Base-by-base conservation (phyloP, 2,329 filamentous ascomycete species). In the Cephalotrichum gorgonifer region DNA sequence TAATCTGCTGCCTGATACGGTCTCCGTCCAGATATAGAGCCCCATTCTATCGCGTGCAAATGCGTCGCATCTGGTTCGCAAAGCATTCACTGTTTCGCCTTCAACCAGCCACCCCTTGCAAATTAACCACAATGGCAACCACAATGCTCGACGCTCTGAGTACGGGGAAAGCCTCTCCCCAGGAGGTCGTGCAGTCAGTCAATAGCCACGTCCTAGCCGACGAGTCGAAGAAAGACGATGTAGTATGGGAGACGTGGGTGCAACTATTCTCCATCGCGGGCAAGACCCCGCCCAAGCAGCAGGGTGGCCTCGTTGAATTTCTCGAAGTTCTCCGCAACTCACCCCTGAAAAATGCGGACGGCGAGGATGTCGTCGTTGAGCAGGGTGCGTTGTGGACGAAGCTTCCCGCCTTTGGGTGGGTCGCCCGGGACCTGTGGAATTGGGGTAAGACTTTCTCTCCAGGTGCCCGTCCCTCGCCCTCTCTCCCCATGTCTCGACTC, bases 331-430 rank as follows among this genome's bases (percentile, higher is more conserved):
- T 58, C 30, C 54, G 45, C 43, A 46, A 57, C 28, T 55, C 44
- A 1, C 47, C 52, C 1, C 50, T 53, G 17, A 53, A 50, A 3
- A 52, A 49, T n/a, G 43, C 49, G 3, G 50, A 54, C 4, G 59
- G 54, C 9, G 46, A 58, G 44, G 31, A 50, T 12, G 43, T 60
- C 14, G 54, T 49, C 38, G 45, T 53, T 12, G 48, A 54, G 14
- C 50, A 50, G 8, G 52, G 54, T 27, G 52, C 55, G 11, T 43
- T 62, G 2, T 63, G 61, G 60, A 55, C 47, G 25, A 57, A 58
- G 14, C 44, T 64, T 43, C 60, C 61, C 3, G 54, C 53, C 3
- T 59, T 62, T 49, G 59, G 60, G 2, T 57, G 56, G 56, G 50
- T 54, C 8, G 53, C 54, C 22, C 53, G 61, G 30, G 59, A 63